A percentile compares a stretch with the other conserved stretches of the same genome.
Evolutionary conservation across 2,329 filamentous ascomycete species (phyloP).

Genomic region (Fusarium sp.): DNA sequence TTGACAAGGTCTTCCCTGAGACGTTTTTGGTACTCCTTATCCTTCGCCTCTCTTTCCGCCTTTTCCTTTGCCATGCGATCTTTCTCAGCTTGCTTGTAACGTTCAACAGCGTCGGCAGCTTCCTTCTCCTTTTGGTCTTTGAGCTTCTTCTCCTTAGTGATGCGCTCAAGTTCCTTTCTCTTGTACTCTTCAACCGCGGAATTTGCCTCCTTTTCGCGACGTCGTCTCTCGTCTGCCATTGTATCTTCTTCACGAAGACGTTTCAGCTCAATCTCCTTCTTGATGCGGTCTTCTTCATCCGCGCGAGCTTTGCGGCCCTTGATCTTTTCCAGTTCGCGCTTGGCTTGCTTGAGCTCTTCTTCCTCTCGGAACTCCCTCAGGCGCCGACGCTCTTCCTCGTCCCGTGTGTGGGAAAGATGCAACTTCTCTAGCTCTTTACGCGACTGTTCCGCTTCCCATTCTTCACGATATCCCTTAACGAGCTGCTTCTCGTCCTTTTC

Average conservation of each 20-base stretch:
- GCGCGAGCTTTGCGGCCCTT: conserved; percentile 60
- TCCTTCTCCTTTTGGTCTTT: conserved; percentile 64
- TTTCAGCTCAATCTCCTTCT: conserved; percentile 63
- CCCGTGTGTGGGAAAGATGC: conserved; percentile 46
- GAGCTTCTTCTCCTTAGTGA: conserved; percentile 61
- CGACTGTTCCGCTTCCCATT: conserved; percentile 53
- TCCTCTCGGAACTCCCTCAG: conserved; percentile 56
- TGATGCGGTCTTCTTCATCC: conserved; percentile 65
- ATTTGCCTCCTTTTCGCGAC: conserved; percentile 61
- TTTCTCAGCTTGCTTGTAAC: conserved; percentile 63
- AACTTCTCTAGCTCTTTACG: conserved; percentile 44
- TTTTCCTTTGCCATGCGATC: conserved; percentile 59
- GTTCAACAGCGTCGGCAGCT: conserved; percentile 63
- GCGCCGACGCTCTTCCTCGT: conserved; percentile 52
- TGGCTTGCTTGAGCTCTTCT: conserved; percentile 64
- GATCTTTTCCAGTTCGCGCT: conserved; percentile 62
- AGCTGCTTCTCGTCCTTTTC: conserved; percentile 41
- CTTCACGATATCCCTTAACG: conserved; percentile 58
- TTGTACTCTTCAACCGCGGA: conserved; percentile 66
- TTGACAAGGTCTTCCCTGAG: conserved; percentile 70
- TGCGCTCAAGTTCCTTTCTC: conserved; percentile 59
- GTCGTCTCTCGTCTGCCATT: conserved; percentile 49
- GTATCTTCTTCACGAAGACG: conserved; percentile 63
- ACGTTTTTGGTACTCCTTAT: conserved; percentile 64
- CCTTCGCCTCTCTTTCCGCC: conserved; percentile 59